These are phyloP conservation scores for Scytalidium lignicola DNA, from an alignment of 2,329 filamentous ascomycete species.

Conservation along the genomic window DNA sequence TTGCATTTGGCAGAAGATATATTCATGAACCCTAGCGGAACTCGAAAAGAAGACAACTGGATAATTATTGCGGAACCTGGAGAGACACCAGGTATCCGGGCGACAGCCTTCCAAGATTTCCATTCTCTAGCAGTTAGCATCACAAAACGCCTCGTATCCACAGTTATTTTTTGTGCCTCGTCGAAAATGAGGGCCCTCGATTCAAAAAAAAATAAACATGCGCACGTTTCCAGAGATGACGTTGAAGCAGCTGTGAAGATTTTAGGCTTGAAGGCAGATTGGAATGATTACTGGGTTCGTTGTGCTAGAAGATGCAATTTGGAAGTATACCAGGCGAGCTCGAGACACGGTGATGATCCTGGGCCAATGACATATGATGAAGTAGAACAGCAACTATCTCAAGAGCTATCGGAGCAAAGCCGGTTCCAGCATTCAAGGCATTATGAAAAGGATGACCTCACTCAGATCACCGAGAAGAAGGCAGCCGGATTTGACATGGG, in stretches of 20 bases:
- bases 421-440: conserved; percentile 11
- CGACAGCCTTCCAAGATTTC: conserved; percentile 73
- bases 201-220: conserved; percentile 24
- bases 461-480: conserved; percentile 20
- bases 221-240: conserved; percentile 25
- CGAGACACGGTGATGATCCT: conserved; percentile 10
- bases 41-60: conserved; percentile 63
- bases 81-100: conserved; percentile 63
- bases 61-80: conserved; percentile 44
- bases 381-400: conserved; percentile 19
- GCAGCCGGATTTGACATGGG: conserved; percentile 15
- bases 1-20: conserved; percentile 57
- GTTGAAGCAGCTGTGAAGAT: conserved; percentile 50
- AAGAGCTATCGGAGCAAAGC: conserved; percentile 1
- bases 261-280: conserved; percentile 42
- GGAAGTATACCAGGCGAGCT: conserved; percentile 35
- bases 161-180: conserved; percentile 64
- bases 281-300: conserved; percentile 44
- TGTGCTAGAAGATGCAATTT: conserved; percentile 47
- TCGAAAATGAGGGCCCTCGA: conserved; percentile 54
- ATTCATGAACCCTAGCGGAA: conserved; percentile 67
- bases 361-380: conserved; percentile 31
- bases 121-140: conserved; percentile 62
- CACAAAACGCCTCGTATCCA: conserved; percentile 65
- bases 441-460: conserved; percentile 21